Evolutionary conservation across 768 basidiomycete species (phyloP), one percentile per base, ranked within the genome.

Genomic region (Russula griseocarnosa): DNA sequence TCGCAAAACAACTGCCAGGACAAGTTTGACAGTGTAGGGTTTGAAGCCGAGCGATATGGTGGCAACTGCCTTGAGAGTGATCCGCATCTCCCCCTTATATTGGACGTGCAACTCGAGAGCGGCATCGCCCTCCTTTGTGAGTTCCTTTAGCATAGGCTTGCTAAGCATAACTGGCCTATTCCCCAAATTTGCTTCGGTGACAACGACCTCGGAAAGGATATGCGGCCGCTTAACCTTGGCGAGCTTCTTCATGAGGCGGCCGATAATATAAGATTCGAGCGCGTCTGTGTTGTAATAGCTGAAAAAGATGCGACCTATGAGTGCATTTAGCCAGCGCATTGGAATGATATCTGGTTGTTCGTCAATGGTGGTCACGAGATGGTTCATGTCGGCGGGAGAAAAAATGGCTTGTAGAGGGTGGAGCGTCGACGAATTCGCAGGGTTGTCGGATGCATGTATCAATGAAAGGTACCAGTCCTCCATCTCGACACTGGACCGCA

Each of bases 131-230:
- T 97, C 94, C 68, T 88, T 86, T 1, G 94, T 96, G 60, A 98
- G 85, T 70, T 98, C 94, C 77, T 98, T 98, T 60, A 99, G 80
- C 96, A 98, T 98, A 3, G 97, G 97, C 68, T 95, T 96, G 80
- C 89, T 92, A 66, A 98, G 81, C 67, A 89, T 89, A 3, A 95
- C 93, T 0, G 91, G 81, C 58, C 79, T 86, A 69, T 85, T 84
- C 11, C 96, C 96, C 55, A 97, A 87, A 46, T 90, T 88, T 55
- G 96, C 94, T 66, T 96, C 91, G 40, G 87, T 87, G 49, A 98
- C 90, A 42, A 86, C 81, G 60, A 98, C 81, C 65, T 95, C 91
- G 4, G 86, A 83, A 46, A 98, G 83, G 74, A 95, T 94, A 3
- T 82, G 76, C 1, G 96, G 96, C 5, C 87, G 87, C 71, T 95